phyloP scores from a whole-genome alignment of 345 rosid species.

The Cardiospermum halicacabum region DNA sequence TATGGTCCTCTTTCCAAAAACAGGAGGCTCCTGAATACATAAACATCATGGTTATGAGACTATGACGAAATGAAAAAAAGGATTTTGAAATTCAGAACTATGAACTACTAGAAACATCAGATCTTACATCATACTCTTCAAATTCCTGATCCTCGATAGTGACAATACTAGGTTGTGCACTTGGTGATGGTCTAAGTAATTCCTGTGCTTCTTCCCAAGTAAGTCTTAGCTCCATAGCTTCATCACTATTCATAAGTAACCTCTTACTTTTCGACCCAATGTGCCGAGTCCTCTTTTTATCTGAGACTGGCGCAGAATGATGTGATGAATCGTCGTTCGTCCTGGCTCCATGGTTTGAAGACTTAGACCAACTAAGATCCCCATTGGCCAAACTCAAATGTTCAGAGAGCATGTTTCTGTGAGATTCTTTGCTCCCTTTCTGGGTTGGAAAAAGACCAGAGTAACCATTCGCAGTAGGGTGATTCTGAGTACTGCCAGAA shows the following conservation, averaged over 20 bases:
- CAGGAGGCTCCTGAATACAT: constrained; percentile 73
- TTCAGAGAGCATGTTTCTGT: constrained; percentile 31
- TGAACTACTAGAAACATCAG: constrained; percentile 1
- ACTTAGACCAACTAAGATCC: constrained; percentile 37
- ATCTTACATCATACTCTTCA: constrained; percentile 86
- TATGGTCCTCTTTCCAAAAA: constrained; percentile 83
- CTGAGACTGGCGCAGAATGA: constrained; percentile 29
- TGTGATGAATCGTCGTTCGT: constrained; percentile 32
- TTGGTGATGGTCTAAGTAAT: constrained; percentile 76
- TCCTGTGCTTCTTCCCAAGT: constrained; percentile 96
- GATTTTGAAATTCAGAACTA: neutral
- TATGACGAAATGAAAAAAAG: neutral
- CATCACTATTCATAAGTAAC: constrained; percentile 60
- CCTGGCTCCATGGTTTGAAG: constrained; percentile 37
- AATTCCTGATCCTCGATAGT: constrained; percentile 74
- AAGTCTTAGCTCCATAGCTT: constrained; percentile 63
- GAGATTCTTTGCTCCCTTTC: constrained; percentile 34
- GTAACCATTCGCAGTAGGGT: constrained; percentile 34
- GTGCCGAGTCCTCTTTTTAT: constrained; percentile 66
- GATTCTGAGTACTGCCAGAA: constrained; percentile 43
- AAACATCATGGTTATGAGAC: constrained; percentile 26
- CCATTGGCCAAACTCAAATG: constrained; percentile 40
- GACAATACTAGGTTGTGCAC: constrained; percentile 46
- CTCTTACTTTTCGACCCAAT: constrained; percentile 80
- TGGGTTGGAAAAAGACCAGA: constrained; percentile 34